Evolutionary conservation across 495 filamentous ascomycete genomes (phyloP).

Genomic region (Aspergillus wentii): DNA sequence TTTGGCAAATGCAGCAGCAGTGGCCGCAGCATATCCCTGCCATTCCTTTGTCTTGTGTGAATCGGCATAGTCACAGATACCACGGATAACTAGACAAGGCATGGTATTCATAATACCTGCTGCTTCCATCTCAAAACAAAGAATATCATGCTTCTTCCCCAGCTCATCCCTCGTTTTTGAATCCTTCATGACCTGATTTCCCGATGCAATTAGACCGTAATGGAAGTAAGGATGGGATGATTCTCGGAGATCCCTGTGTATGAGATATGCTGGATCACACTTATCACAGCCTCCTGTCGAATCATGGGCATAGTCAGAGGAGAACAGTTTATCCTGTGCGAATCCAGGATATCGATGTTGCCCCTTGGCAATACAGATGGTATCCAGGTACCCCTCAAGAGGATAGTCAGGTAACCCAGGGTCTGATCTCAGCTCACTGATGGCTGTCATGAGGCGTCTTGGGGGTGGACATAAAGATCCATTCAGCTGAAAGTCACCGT

Average conservation of each 20-base stretch:
- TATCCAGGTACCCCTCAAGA: too few relatives aligned
- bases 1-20: constrained; percentile 16
- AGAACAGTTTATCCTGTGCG: too few relatives aligned
- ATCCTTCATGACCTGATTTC: constrained; percentile 16
- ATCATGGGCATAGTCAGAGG: too few relatives aligned
- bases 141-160: not conserved
- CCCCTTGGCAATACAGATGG: not conserved
- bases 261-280: too few relatives aligned
- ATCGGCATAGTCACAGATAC: constrained; percentile 23
- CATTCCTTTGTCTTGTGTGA: constrained; percentile 18
- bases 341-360: not conserved
- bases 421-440: constrained; percentile 5
- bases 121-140: constrained; percentile 11
- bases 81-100: constrained; percentile 17
- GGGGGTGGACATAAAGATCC: constrained; percentile 10
- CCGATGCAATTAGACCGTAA: constrained; percentile 26
- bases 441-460: constrained; percentile 6
- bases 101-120: constrained; percentile 3
- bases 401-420: not conserved
- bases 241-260: too few relatives aligned
- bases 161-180: constrained; percentile 8
- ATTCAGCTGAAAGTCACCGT: constrained; percentile 3
- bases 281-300: too few relatives aligned
- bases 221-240: constrained; percentile 20
- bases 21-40: constrained; percentile 18